phyloP scores from a whole-genome alignment of 1,284 basidiomycete species.

The Porogramme epimiltina region DNA sequence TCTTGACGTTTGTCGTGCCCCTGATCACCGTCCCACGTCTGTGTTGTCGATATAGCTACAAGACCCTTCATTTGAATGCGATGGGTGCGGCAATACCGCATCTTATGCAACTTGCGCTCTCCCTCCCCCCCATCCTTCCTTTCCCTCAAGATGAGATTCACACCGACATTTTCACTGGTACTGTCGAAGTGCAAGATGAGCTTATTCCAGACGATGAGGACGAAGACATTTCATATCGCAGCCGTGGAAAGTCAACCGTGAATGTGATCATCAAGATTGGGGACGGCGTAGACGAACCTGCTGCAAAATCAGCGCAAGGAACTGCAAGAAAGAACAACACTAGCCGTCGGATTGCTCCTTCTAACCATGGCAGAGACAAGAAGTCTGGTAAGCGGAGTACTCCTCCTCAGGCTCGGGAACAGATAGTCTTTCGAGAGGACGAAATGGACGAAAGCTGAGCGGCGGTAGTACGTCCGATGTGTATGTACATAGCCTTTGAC shows the following conservation, averaged over 20 bases:
- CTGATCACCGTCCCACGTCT: neutral
- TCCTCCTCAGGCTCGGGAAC: constrained; percentile 19
- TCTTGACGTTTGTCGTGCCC: neutral
- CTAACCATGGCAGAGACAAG: neutral
- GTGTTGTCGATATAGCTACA: constrained; percentile 55
- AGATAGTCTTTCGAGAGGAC: constrained; percentile 38
- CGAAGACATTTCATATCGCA: constrained; percentile 65
- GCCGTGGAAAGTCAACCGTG: constrained; percentile 70
- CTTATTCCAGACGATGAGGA: constrained; percentile 75
- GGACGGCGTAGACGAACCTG: constrained; percentile 49
- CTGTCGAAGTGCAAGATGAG: constrained; percentile 80
- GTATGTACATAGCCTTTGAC: too few species aligned
- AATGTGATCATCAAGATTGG: constrained; percentile 62
- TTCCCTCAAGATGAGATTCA: constrained; percentile 66
- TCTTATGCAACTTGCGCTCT: constrained; percentile 69
- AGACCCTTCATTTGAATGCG: constrained; percentile 75
- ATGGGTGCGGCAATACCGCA: constrained; percentile 90
- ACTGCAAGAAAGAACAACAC: constrained; percentile 18
- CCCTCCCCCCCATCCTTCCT: constrained; percentile 76
- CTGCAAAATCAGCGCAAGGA: constrained; percentile 24
- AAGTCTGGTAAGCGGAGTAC: constrained; percentile 2
- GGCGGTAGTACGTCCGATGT: too few species aligned
- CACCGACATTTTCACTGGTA: constrained; percentile 73
- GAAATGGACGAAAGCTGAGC: constrained; percentile 29
- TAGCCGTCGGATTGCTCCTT: neutral